Conservation (phyloP, 2,329 filamentous ascomycete species). For the Aureobasidium pullulans region DNA sequence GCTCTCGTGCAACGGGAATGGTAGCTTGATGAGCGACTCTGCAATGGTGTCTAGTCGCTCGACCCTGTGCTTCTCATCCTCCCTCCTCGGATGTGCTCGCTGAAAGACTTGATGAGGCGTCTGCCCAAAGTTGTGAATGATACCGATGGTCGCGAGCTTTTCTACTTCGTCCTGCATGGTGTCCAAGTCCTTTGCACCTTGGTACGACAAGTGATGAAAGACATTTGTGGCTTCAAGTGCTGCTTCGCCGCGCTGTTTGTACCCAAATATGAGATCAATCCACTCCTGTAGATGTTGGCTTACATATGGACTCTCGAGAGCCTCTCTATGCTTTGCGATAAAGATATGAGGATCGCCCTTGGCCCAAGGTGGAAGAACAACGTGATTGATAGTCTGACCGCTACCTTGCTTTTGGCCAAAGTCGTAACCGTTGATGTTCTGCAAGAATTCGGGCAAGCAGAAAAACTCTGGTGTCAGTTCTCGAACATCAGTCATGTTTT, state of each 20-base stretch:
- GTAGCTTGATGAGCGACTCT: slow-evolving; percentile 67
- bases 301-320: slow-evolving; percentile 86
- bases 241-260: slow-evolving; percentile 86
- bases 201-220: slow-evolving; percentile 92
- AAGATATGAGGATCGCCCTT: slow-evolving; percentile 95
- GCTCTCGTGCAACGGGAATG: slow-evolving; percentile 67
- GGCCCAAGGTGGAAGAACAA: slow-evolving; percentile 89
- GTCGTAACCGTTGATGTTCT: slow-evolving; percentile 90
- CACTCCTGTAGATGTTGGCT: slow-evolving; percentile 84
- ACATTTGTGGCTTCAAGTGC: slow-evolving; percentile 89
- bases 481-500: slow-evolving; percentile 88
- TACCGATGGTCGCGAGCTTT: slow-evolving; percentile 79
- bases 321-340: slow-evolving; percentile 90
- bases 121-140: slow-evolving; percentile 98
- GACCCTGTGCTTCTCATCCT: slow-evolving; percentile 51
- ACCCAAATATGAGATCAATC: slow-evolving; percentile 94
- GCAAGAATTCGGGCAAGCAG: slow-evolving; percentile 87
- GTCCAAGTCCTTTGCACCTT: slow-evolving; percentile 87
- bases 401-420: slow-evolving; percentile 82
- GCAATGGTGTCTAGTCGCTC: slow-evolving; percentile 71
- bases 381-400: slow-evolving; percentile 72
- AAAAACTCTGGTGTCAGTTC: slow-evolving; percentile 97
- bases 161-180: slow-evolving; percentile 84
- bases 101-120: slow-evolving; percentile 93
- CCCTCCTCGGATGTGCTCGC: slow-evolving; percentile 66